Evolutionary conservation across 2,329 filamentous ascomycete genomes (phyloP).

Genomic region (Epichloe coenophiala): DNA sequence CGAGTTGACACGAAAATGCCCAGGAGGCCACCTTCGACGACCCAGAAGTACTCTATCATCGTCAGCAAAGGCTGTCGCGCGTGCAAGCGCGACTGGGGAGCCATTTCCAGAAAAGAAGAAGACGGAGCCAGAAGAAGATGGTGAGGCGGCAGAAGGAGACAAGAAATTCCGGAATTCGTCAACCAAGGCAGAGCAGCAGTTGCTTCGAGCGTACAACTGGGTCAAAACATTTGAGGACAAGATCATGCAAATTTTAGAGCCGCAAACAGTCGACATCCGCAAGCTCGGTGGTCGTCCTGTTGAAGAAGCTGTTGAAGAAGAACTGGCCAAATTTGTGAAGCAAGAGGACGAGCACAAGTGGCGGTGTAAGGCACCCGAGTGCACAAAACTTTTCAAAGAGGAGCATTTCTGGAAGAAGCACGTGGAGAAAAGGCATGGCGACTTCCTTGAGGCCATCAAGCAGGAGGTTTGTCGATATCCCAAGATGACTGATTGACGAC

Average conservation of each 20-base stretch:
- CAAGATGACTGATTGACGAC: background rate
- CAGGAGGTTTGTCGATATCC: conserved; percentile 60
- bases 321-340: conserved; percentile 78
- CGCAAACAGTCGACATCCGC: conserved; percentile 71
- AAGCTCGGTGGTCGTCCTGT: conserved; percentile 82
- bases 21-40: conserved; percentile 88
- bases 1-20: conserved; percentile 88
- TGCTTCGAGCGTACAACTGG: conserved; percentile 95
- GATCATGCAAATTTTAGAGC: conserved; percentile 81
- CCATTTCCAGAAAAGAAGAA: conserved; percentile 76
- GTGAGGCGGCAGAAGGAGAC: conserved; percentile 38
- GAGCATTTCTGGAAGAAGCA: conserved; percentile 97
- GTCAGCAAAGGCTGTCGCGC: conserved; percentile 70
- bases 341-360: conserved; percentile 97
- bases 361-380: conserved; percentile 91
- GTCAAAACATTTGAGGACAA: conserved; percentile 98
- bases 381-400: conserved; percentile 93
- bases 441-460: conserved; percentile 71
- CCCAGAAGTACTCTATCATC: conserved; percentile 76
- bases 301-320: conserved; percentile 77
- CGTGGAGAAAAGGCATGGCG: conserved; percentile 84
- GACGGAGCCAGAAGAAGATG: conserved; percentile 49
- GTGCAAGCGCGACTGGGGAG: conserved; percentile 70
- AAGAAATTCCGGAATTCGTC: conserved; percentile 58
- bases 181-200: conserved; percentile 76